Percentiles rank a stretch among this genome's conserved stretches.
Evolutionary conservation across 2,329 filamentous ascomycete genomes (phyloP).

Genomic region (Diplodia mutila): DNA sequence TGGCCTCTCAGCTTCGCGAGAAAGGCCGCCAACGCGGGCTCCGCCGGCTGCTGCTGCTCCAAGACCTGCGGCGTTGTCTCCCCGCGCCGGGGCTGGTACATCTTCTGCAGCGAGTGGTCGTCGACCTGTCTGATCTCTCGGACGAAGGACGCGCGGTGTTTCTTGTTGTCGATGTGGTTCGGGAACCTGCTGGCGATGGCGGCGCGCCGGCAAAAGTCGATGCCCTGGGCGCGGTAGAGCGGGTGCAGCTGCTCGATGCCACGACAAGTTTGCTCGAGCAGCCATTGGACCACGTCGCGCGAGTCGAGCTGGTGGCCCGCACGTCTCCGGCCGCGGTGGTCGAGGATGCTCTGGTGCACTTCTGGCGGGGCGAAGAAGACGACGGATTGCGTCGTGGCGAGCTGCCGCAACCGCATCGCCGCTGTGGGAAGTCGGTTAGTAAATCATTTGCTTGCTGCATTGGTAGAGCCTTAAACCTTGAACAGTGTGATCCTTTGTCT

Average conservation of each 20-base stretch:
- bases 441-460: constrained; percentile 67
- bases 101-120: constrained; percentile 58
- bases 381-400: constrained; percentile 13
- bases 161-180: constrained; percentile 43
- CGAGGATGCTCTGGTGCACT: constrained; percentile 64
- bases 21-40: background rate
- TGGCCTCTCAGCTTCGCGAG: constrained; percentile 47
- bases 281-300: constrained; percentile 61
- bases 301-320: constrained; percentile 46
- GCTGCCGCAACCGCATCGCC: constrained; percentile 66
- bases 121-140: constrained; percentile 56
- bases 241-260: constrained; percentile 62
- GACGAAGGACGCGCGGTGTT: constrained; percentile 49
- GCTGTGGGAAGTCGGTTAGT: constrained; percentile 50
- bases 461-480: constrained; percentile 51
- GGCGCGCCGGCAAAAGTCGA: constrained; percentile 62
- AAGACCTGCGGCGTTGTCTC: constrained; percentile 24
- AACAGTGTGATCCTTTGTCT: constrained; percentile 65
- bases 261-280: constrained; percentile 66
- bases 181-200: constrained; percentile 53
- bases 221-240: constrained; percentile 63
- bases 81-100: constrained; percentile 54
- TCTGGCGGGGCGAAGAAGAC: constrained; percentile 36
- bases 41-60: constrained; percentile 26
- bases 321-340: constrained; percentile 43